A percentile compares a stretch with the other conserved stretches of the same genome.
phyloP scores from a whole-genome alignment of 2,329 filamentous ascomycete genomes.

The Epichloe sibirici region DNA sequence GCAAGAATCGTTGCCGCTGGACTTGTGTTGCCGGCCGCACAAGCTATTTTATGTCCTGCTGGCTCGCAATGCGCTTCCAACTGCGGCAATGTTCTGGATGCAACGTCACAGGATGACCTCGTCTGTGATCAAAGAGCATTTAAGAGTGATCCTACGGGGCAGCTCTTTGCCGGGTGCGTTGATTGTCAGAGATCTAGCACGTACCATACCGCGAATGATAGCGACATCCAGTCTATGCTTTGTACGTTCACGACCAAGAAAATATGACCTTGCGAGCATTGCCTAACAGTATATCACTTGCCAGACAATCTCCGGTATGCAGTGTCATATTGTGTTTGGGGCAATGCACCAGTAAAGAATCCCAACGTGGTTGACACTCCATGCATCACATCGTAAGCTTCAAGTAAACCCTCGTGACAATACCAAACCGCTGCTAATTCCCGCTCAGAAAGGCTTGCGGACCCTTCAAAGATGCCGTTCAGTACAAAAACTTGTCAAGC shows the following conservation, averaged over 20 bases:
- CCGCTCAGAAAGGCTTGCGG: constrained; percentile 38
- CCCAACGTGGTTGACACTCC: constrained; percentile 28
- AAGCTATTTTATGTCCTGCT: constrained; percentile 29
- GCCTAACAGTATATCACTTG: neutral
- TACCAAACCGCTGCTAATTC: no score
- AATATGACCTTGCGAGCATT: no score
- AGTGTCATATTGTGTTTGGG: constrained; percentile 43
- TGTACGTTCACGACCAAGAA: no score
- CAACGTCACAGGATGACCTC: constrained; percentile 34
- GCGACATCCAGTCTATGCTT: constrained; percentile 41
- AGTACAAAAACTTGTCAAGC: constrained; percentile 36
- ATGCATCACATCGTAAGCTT: constrained; percentile 37
- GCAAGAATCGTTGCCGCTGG: no score
- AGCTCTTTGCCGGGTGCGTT: constrained; percentile 40
- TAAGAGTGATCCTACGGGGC: constrained; percentile 24
- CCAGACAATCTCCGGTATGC: constrained; percentile 48
- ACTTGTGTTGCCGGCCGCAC: constrained; percentile 12
- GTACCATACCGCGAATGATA: constrained; percentile 31
- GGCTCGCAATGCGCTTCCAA: constrained; percentile 36
- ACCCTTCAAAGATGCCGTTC: constrained; percentile 32
- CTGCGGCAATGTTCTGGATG: constrained; percentile 41
- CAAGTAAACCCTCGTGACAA: no score
- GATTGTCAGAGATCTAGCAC: constrained; percentile 39
- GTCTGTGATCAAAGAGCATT: constrained; percentile 33
- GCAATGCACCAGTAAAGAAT: constrained; percentile 26